Percentiles rank a stretch among this genome's conserved stretches.
These are phyloP conservation scores for Eucalyptus grandis DNA, from an alignment of 345 rosid species.

Conservation along the genomic window DNA sequence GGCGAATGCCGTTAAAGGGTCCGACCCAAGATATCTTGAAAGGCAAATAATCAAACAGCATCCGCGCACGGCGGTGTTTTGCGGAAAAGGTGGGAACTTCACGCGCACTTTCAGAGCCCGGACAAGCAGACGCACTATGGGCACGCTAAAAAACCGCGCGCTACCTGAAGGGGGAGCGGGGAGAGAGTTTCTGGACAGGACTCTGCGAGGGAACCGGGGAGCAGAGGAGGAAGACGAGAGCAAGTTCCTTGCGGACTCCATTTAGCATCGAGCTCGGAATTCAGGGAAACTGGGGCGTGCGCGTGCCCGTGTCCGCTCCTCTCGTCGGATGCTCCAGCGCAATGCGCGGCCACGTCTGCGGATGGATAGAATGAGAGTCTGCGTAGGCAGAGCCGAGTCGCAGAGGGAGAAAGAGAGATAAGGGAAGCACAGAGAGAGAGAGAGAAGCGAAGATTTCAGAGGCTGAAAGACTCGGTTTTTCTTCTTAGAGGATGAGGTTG, in stretches of 20 bases:
- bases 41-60: background rate
- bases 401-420: background rate
- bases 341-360: background rate
- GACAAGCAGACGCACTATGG: background rate
- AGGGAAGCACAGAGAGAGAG: background rate
- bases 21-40: background rate
- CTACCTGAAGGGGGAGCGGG: slow-evolving; percentile 33
- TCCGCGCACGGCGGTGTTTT: background rate
- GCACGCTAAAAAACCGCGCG: background rate
- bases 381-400: background rate
- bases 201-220: slow-evolving; percentile 43
- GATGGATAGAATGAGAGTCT: background rate
- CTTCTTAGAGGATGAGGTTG: background rate
- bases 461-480: background rate
- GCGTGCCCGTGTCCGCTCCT: background rate
- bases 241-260: slow-evolving; percentile 65
- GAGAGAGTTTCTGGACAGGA: slow-evolving; percentile 26
- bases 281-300: background rate
- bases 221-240: slow-evolving; percentile 58
- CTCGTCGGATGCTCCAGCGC: background rate
- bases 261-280: background rate
- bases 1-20: background rate
- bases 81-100: background rate
- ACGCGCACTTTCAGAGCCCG: background rate
- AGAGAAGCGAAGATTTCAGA: background rate